phyloP scores from a whole-genome alignment of 257 asterid genomes.

The Nicotiana noctiflora region DNA sequence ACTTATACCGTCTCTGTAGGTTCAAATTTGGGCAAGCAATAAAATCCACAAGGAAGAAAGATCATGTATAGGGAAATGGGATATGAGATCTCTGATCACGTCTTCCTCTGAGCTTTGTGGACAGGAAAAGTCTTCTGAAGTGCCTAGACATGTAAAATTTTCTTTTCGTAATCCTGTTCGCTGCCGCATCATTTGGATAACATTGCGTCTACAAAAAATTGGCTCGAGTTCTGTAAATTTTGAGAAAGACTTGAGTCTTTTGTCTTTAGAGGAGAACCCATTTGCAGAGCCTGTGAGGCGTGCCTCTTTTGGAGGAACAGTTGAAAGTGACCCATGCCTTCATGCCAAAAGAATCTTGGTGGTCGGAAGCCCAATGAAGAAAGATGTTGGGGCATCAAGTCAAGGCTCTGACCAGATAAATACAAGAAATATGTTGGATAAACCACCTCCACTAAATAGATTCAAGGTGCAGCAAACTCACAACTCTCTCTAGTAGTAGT shows the following conservation, averaged over 20 bases:
- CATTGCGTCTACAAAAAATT: conserved; percentile 59
- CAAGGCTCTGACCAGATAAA: conserved; percentile 61
- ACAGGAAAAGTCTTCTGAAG: conserved; percentile 43
- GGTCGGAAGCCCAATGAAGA: conserved; percentile 52
- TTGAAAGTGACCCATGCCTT: conserved; percentile 70
- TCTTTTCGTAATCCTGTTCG: conserved; percentile 68
- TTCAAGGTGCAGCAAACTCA: conserved; percentile 58
- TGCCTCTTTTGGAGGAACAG: conserved; percentile 82
- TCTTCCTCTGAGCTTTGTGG: conserved; percentile 87
- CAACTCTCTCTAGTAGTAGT: background rate
- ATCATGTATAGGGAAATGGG: conserved; percentile 93
- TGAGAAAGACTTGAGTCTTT: conserved; percentile 54
- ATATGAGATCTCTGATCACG: conserved; percentile 53
- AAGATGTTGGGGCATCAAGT: conserved; percentile 45
- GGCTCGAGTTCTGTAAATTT: conserved; percentile 76
- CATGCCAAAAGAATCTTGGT: conserved; percentile 84
- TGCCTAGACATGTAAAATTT: conserved; percentile 82
- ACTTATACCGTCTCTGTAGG: conserved; percentile 36
- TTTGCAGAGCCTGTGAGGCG: conserved; percentile 59
- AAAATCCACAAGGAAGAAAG: conserved; percentile 76
- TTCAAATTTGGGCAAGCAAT: conserved; percentile 94
- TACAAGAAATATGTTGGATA: conserved; percentile 82
- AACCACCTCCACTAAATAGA: conserved; percentile 66
- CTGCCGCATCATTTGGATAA: conserved; percentile 92
- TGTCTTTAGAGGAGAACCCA: conserved; percentile 89